Percentiles rank a stretch among this genome's conserved stretches.
Evolutionary conservation across 805 yeast genomes (phyloP).

Genomic region (Starmera dryadoides): DNA sequence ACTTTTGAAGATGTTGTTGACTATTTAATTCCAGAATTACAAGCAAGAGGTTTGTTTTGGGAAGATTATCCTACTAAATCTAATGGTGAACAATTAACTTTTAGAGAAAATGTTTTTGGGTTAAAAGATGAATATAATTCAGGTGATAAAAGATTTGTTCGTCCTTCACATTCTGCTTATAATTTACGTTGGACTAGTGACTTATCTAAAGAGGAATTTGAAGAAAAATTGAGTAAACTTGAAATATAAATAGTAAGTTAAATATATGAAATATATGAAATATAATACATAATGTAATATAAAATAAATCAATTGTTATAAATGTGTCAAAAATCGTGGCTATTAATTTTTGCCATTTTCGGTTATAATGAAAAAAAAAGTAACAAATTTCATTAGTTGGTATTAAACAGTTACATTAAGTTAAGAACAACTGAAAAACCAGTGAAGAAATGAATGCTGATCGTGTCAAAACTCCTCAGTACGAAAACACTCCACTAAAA

Average conservation of each 20-base stretch:
- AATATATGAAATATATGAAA: too few species aligned
- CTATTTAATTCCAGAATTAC: constrained; percentile 27
- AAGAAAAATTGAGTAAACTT: constrained; percentile 1
- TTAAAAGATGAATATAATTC: constrained; percentile 11
- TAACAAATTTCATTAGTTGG: too few species aligned
- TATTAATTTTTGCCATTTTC: too few species aligned
- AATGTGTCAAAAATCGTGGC: too few species aligned
- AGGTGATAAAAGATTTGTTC: neutral
- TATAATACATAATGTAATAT: too few species aligned
- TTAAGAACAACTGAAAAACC: too few species aligned
- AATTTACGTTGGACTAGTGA: constrained; percentile 7
- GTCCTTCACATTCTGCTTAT: constrained; percentile 4
- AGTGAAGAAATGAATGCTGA: too few species aligned
- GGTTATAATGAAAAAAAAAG: too few species aligned
- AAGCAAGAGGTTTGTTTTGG: constrained; percentile 26
- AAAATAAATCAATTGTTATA: too few species aligned
- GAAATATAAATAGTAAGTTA: neutral
- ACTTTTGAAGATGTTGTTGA: constrained; percentile 32
- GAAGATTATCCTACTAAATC: constrained; percentile 27
- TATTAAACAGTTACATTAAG: too few species aligned
- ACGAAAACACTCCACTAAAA: too few species aligned
- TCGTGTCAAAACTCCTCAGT: too few species aligned
- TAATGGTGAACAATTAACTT: constrained; percentile 15
- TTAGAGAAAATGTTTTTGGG: constrained; percentile 26
- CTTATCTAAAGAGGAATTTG: constrained; percentile 18